phyloP scores from a whole-genome alignment of 768 basidiomycete genomes.

The Lanmaoa pseudosensibilis region DNA sequence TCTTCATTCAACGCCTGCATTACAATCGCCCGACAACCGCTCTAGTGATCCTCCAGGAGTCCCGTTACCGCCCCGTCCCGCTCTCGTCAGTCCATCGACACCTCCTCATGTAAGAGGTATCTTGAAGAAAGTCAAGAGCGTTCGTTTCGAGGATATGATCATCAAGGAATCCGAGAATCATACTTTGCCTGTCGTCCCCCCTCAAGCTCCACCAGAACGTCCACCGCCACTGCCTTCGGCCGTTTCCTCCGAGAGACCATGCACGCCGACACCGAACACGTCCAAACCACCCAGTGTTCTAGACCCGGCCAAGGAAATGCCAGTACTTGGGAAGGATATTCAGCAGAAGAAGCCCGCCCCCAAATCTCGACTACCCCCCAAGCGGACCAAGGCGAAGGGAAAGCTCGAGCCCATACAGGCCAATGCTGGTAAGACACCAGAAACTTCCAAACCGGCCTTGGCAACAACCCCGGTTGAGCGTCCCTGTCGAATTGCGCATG shows the following conservation, averaged over 20 bases:
- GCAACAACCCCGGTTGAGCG: conserved; percentile 11
- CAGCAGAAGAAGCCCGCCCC: conserved; percentile 14
- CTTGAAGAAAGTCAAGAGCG: conserved; percentile 41
- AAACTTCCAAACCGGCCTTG: conserved; percentile 3
- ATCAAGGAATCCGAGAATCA: conserved; percentile 1
- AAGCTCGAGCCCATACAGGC: conserved; percentile 2
- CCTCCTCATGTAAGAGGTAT: conserved; percentile 36
- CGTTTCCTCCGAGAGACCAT: conserved; percentile 7
- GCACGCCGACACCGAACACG: conserved; percentile 9
- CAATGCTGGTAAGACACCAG: not conserved
- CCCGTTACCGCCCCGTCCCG: conserved; percentile 24
- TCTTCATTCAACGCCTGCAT: not conserved
- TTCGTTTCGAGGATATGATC: conserved; percentile 36
- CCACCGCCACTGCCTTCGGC: conserved; percentile 8
- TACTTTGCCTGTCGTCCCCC: not conserved
- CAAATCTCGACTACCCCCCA: conserved; percentile 17
- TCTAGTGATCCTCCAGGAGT: conserved; percentile 19
- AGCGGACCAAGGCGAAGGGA: conserved; percentile 10
- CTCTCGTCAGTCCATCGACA: conserved; percentile 27
- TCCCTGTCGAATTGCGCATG: conserved; percentile 13
- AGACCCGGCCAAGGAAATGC: not conserved
- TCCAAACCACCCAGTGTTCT: not conserved
- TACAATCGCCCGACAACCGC: conserved; percentile 7
- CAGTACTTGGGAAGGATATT: not conserved
- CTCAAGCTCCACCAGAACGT: conserved; percentile 1